Conservation (phyloP, 1,284 basidiomycete genomes). For the Sutorius eximius region DNA sequence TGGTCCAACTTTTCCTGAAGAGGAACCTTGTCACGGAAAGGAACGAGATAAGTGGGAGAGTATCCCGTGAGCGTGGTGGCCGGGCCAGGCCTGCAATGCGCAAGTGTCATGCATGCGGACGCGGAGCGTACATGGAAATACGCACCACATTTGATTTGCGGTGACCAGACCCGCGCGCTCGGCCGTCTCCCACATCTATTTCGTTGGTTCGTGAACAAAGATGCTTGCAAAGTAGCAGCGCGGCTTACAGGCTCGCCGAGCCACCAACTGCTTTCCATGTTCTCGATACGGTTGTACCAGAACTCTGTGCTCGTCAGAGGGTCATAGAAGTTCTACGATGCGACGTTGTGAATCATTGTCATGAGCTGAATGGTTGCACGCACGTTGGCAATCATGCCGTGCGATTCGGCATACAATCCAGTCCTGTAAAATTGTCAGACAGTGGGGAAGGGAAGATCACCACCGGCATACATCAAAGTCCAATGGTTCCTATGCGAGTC, state of each 20-base stretch:
- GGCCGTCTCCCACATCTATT: slow-evolving; percentile 87
- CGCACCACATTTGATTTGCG: slow-evolving; percentile 88
- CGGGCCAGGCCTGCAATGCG: slow-evolving; percentile 70
- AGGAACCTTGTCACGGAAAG: slow-evolving; percentile 62
- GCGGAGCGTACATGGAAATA: slow-evolving; percentile 11
- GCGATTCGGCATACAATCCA: slow-evolving; percentile 82
- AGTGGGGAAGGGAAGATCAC: not conserved
- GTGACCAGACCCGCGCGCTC: slow-evolving; percentile 71
- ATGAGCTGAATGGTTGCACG: slow-evolving; percentile 18
- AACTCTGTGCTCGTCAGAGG: slow-evolving; percentile 63
- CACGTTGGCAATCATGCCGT: slow-evolving; percentile 90
- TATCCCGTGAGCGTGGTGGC: slow-evolving; percentile 64
- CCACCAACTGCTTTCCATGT: slow-evolving; percentile 78
- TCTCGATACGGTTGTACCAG: slow-evolving; percentile 63
- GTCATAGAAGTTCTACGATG: slow-evolving; percentile 80
- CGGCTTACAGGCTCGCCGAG: slow-evolving; percentile 76
- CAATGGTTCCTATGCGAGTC: slow-evolving; percentile 71
- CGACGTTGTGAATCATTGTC: not conserved
- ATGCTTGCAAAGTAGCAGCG: not conserved
- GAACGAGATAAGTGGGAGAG: slow-evolving; percentile 72
- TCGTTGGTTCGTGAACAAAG: not conserved
- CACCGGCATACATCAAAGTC: slow-evolving; percentile 63
- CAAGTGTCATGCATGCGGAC: not conserved
- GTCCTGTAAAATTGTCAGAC: slow-evolving; percentile 54
- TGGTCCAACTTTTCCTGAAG: slow-evolving; percentile 70